A percentile compares a stretch with the other conserved stretches of the same genome.
Evolutionary conservation across 306 rosid species (phyloP).

Genomic region (Hippophae gyantsensis): DNA sequence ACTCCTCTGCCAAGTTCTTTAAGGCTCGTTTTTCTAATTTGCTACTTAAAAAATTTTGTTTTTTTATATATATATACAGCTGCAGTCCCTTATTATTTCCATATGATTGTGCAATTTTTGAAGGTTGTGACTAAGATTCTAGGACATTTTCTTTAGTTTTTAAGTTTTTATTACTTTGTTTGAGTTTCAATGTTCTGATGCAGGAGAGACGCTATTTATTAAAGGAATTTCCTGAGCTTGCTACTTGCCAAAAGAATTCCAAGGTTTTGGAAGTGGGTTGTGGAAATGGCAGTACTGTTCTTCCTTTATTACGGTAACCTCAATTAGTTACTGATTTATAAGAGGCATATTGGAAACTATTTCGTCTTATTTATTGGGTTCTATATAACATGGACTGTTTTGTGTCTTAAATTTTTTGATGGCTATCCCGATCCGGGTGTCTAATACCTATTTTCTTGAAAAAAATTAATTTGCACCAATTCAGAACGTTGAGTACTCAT

Average conservation of each 20-base stretch:
- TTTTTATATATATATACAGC: neutral
- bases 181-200: slow-evolving; percentile 2
- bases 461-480: too few species aligned
- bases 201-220: slow-evolving; percentile 85
- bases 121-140: neutral
- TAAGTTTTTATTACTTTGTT: neutral
- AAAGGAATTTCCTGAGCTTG: slow-evolving; percentile 73
- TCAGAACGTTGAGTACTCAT: too few species aligned
- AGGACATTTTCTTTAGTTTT: neutral
- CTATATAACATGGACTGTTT: too few species aligned
- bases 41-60: neutral
- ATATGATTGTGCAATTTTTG: neutral
- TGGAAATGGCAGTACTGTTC: slow-evolving; percentile 82
- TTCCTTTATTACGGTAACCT: slow-evolving; percentile 70
- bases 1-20: slow-evolving; percentile 84
- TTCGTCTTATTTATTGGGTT: too few species aligned
- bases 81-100: neutral
- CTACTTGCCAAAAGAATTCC: slow-evolving; percentile 32
- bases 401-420: too few species aligned
- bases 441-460: too few species aligned
- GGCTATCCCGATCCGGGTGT: too few species aligned
- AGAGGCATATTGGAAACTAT: too few species aligned
- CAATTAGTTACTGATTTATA: too few species aligned
- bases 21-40: slow-evolving; percentile 34
- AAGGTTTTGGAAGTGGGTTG: slow-evolving; percentile 82